Evolutionary conservation across 768 basidiomycete species (phyloP), one percentile per base, ranked within the genome.

Genomic region (Pleurotus pulmonarius): DNA sequence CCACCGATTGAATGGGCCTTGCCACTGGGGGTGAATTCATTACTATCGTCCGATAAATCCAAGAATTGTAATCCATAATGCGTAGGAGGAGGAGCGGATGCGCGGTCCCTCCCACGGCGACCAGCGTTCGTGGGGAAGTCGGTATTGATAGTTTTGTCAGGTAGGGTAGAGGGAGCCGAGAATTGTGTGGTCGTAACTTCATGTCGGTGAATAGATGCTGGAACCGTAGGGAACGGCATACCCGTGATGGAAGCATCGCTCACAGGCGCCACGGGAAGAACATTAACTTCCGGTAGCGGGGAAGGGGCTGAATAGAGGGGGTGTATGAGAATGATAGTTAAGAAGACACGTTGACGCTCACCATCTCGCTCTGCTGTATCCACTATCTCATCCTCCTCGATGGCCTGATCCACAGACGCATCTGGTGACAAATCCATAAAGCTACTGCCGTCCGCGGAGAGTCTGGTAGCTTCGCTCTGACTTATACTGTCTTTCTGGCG

Each of bases 341-440:
- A 18, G 8, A 47, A n/a, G 16, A 34, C 12, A n/a, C 15, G 25
- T 26, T 12, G 26, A 12, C 29, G 16, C 48, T 8, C 38, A 49
- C 48, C 48, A 49, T 15, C 16, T 15, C 48, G 38, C 24, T 18
- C 15, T n/a, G n/a, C 16, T 4, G 26, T 22, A 5, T 49, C 29
- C 15, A 5, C 26, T 37, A 34, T 34, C 9, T 11, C 29, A 34
- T 37, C 34, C 48, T 20, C n/a, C 43, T 44, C 48, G 11, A 49
- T n/a, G 16, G 48, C 38, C 48, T 24, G 48, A 16, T 49, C 48
- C 22, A 49, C 48, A 24, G 48, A 38, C 34, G 38, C 25, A 29
- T 49, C 48, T 20, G 39, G 18, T 22, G 51, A 53, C 20, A 53
- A 9, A 25, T 53, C 51, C 51, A 53, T 53, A 53, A 53, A 53